Percentiles rank a stretch among this genome's conserved stretches.
These are phyloP conservation scores for Mycosphaerelloides madeirae DNA, from an alignment of 2,329 filamentous ascomycete genomes.

Conservation along the genomic window DNA sequence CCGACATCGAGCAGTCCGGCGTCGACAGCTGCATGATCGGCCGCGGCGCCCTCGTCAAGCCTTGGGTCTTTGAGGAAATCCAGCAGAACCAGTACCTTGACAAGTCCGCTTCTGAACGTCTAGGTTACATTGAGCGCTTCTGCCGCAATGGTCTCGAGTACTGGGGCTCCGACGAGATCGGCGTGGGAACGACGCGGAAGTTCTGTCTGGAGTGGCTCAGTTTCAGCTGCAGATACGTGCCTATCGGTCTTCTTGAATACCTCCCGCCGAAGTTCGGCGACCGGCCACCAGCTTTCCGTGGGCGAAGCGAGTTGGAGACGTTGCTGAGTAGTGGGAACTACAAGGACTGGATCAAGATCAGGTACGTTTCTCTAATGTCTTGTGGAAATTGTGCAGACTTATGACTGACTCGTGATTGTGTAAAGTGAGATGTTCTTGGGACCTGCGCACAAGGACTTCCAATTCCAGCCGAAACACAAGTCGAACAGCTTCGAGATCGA, in stretches of 20 bases:
- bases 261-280: slow-evolving; percentile 87
- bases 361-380: slow-evolving; percentile 52
- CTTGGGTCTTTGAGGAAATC: slow-evolving; percentile 98
- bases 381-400: neutral
- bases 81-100: slow-evolving; percentile 87
- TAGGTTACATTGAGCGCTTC: slow-evolving; percentile 83
- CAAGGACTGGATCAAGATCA: slow-evolving; percentile 98
- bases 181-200: slow-evolving; percentile 80
- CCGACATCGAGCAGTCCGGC: slow-evolving; percentile 68
- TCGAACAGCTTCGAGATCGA: slow-evolving; percentile 84
- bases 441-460: slow-evolving; percentile 81
- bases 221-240: slow-evolving; percentile 88
- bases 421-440: slow-evolving; percentile 94
- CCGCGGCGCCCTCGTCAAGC: slow-evolving; percentile 93
- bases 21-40: slow-evolving; percentile 97
- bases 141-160: slow-evolving; percentile 83
- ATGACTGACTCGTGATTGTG: slow-evolving; percentile 6
- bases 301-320: slow-evolving; percentile 89
- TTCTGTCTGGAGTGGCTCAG: slow-evolving; percentile 96
- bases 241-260: slow-evolving; percentile 79
- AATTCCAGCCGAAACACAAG: slow-evolving; percentile 97
- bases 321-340: slow-evolving; percentile 85
- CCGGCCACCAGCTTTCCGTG: slow-evolving; percentile 75
- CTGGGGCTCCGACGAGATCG: slow-evolving; percentile 94
- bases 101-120: slow-evolving; percentile 83